phyloP scores from a whole-genome alignment of 495 filamentous ascomycete genomes.

The Penicillium dipodomyicola region DNA sequence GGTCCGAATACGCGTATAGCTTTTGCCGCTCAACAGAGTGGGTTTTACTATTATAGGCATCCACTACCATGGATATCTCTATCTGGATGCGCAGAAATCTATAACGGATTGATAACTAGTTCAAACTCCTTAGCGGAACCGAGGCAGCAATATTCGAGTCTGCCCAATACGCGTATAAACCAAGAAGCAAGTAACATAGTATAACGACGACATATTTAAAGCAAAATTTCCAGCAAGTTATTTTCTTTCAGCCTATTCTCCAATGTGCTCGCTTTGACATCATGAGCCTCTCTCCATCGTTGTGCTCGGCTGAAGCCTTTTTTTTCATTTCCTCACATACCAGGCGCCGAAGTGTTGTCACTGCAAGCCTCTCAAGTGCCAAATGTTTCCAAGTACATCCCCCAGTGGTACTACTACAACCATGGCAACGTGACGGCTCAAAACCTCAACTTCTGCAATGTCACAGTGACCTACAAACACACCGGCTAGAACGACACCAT shows the following conservation, averaged over 20 bases:
- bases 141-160: neutral
- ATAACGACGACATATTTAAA: neutral
- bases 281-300: neutral
- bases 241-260: neutral
- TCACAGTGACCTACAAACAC: slow-evolving; percentile 47
- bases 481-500: slow-evolving; percentile 38
- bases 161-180: neutral
- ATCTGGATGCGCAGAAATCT: neutral
- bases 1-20: neutral
- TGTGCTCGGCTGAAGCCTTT: neutral
- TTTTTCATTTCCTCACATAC: neutral
- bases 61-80: neutral
- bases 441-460: slow-evolving; percentile 38
- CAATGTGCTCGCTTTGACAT: neutral
- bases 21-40: neutral
- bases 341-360: neutral
- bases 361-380: neutral
- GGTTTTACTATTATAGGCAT: neutral
- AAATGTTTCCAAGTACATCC: neutral
- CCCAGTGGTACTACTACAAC: neutral
- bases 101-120: neutral
- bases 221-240: neutral
- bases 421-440: neutral
- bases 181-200: neutral
- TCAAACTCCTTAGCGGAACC: neutral